phyloP scores from a whole-genome alignment of 2,329 filamentous ascomycete genomes.

The Penicillium sp. region DNA sequence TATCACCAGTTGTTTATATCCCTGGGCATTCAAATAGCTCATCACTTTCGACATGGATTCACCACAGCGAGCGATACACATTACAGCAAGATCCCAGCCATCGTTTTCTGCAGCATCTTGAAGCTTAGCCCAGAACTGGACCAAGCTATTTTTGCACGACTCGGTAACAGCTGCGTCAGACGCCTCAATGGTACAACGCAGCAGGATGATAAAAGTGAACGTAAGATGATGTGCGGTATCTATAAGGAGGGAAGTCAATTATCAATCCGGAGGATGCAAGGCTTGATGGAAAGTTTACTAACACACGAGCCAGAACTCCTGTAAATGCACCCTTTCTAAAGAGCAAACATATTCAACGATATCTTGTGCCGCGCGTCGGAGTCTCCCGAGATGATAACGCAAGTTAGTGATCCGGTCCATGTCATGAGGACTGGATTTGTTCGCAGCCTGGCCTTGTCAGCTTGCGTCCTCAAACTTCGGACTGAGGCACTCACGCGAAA shows the following conservation, averaged over 20 bases:
- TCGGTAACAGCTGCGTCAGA: background rate
- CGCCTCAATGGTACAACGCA: background rate
- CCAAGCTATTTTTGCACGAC: background rate
- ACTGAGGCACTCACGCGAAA: background rate
- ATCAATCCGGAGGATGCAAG: background rate
- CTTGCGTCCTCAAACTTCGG: background rate
- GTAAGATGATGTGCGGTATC: constrained; percentile 2
- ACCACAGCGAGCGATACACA: constrained; percentile 1
- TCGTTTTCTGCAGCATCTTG: constrained; percentile 1
- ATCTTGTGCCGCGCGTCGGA: background rate
- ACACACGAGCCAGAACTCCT: constrained; percentile 2
- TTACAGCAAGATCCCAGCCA: background rate
- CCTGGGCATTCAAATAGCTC: background rate
- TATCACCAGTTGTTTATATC: background rate
- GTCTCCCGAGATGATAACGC: background rate
- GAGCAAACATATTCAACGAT: constrained; percentile 1
- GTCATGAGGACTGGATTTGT: background rate
- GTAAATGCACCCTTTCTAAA: background rate
- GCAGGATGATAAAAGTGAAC: constrained; percentile 1
- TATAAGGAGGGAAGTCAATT: background rate
- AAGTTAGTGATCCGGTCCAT: background rate
- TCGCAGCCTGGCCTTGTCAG: background rate
- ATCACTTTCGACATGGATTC: background rate
- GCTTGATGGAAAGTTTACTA: background rate
- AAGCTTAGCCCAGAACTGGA: constrained; percentile 1